Base-by-base conservation (phyloP, 1,284 basidiomycete genomes). In the Ceratobasidium sp. region DNA sequence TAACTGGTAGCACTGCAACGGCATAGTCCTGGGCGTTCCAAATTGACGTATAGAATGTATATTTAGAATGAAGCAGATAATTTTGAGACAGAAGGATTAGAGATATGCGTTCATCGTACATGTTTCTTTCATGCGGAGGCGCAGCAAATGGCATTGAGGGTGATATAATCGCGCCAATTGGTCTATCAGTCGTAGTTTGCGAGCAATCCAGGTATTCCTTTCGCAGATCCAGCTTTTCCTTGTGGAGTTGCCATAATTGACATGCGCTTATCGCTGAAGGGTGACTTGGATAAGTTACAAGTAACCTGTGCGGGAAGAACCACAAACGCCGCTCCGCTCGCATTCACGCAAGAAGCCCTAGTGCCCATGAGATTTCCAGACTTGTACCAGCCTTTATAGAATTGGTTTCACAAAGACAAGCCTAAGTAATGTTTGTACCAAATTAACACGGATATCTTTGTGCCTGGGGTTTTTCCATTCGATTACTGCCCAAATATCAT, bases 1-100 rank as follows among this genome's bases (percentile, higher is more conserved):
- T 85, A 0, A 89, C 89, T 0, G 93, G 93, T 74, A 94, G 85
- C 4, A 87, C 81, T 21, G 87, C 82, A 1, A 85, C 84, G 0
- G 91, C 84, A 76, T 88, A 92, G 77, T 93, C 91, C 32, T 91
- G 83, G 3, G 84, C 78, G 77, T 92, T 93, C 85, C 86, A 92
- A 52, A 87, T 75, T 77, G 83, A 82, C 0, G 91, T 92, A 76
- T 91, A 92, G 48, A 79, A 6, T 79, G 73, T 81, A 61, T 77
- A 77, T 46, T 88, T 88, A 75, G 48, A 59, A 30, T 77, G 4
- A 18, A 26, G 30, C 39, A 21, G n/a, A n/a, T n/a, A n/a, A 46
- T 50, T 30, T 23, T 39, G 16, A 30, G 18, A 52, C n/a, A n/a
- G 71, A 21, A 48, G 41, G 16, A n/a, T n/a, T n/a, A n/a, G 76